These are phyloP conservation scores for Irpex sp. DNA, from an alignment of 1,284 basidiomycete species.

Conservation along the genomic window DNA sequence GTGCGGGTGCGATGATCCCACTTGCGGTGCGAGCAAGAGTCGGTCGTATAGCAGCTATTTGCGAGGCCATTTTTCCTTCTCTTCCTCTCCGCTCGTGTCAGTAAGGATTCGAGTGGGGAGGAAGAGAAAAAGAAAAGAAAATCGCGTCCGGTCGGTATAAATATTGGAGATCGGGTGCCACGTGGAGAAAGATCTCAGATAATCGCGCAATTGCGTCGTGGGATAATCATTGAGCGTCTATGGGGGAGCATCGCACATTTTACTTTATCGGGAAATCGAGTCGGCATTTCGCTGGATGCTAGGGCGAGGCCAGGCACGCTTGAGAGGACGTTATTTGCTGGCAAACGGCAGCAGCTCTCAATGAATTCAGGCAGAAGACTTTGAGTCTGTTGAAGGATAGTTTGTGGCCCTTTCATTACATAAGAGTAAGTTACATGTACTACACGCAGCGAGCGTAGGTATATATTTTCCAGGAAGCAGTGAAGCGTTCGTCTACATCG, in stretches of 20 bases:
- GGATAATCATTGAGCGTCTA: background rate
- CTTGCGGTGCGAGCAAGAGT: conserved; percentile 45
- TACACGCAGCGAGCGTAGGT: background rate
- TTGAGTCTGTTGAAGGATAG: background rate
- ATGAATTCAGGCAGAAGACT: background rate
- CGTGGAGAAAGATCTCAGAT: background rate
- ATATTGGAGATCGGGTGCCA: background rate
- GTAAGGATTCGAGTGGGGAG: conserved; percentile 38
- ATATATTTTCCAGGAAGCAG: background rate
- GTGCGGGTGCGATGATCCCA: conserved; percentile 39
- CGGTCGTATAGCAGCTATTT: conserved; percentile 37
- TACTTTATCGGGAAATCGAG: too few species aligned
- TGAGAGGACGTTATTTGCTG: too few species aligned
- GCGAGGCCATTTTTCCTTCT: conserved; percentile 34
- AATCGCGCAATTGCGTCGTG: background rate
- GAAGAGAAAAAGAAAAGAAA: conserved; percentile 36
- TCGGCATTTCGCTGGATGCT: too few species aligned
- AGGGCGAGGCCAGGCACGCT: too few species aligned
- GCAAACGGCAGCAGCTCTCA: too few species aligned
- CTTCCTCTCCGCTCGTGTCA: conserved; percentile 55
- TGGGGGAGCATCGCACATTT: too few species aligned
- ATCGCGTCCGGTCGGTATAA: background rate
- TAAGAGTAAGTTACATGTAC: background rate
- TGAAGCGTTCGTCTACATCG: background rate
- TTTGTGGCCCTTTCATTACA: background rate